Conservation (phyloP, 306 rosid species). For the Macrotyloma uniflorum region DNA sequence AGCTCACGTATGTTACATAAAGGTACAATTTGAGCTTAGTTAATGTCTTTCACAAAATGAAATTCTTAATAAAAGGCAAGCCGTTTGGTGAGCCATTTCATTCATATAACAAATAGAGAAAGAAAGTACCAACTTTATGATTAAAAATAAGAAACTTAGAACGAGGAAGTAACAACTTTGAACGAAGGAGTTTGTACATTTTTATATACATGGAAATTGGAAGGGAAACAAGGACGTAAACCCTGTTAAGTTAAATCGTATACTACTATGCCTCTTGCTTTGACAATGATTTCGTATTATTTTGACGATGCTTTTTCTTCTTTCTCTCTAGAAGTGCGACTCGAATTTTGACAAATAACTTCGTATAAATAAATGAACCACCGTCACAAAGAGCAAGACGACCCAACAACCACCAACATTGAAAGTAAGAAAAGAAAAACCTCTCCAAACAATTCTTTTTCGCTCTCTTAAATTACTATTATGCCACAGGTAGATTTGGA, state of each 20-base stretch:
- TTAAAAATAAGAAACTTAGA: background rate
- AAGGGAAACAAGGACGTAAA: background rate
- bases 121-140: background rate
- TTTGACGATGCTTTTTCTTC: conserved; percentile 27
- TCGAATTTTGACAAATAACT: background rate
- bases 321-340: conserved; percentile 10
- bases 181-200: background rate
- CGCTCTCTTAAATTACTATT: background rate
- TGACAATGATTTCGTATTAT: conserved; percentile 38
- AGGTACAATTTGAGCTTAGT: too few species aligned
- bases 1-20: too few species aligned
- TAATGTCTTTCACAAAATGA: too few species aligned
- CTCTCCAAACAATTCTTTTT: background rate
- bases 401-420: conserved; percentile 23
- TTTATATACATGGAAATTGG: background rate
- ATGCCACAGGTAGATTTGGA: conserved; percentile 93
- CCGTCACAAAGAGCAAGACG: background rate
- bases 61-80: background rate
- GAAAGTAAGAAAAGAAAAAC: background rate
- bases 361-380: conserved; percentile 27
- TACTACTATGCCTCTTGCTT: background rate
- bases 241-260: background rate
- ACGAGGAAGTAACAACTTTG: background rate
- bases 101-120: background rate
- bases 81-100: background rate